A percentile compares a stretch with the other conserved stretches of the same genome.
These are phyloP conservation scores for Pseudogymnoascus sp. DNA, from an alignment of 2,329 filamentous ascomycete species.

Conservation along the genomic window DNA sequence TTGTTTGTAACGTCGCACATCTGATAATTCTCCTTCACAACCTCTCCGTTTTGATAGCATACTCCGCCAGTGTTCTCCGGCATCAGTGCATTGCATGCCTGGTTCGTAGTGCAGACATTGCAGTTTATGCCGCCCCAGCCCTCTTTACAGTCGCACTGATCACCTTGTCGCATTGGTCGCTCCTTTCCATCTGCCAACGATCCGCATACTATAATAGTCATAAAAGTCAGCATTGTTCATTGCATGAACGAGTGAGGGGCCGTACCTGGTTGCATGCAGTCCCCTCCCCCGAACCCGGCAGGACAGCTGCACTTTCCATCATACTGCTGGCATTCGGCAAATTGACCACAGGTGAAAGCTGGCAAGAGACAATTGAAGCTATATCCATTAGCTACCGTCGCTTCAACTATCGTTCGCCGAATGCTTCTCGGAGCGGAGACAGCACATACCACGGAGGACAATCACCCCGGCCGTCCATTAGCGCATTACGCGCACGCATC, in stretches of 20 bases:
- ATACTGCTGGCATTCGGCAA: constrained; percentile 76
- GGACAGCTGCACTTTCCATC: constrained; percentile 92
- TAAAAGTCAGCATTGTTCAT: neutral
- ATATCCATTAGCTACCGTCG: constrained; percentile 15
- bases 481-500: constrained; percentile 56
- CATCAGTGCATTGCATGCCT: constrained; percentile 83
- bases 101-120: constrained; percentile 81
- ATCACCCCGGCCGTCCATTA: constrained; percentile 65
- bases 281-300: constrained; percentile 85
- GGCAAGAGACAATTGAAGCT: constrained; percentile 98
- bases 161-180: constrained; percentile 62
- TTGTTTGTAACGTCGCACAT: constrained; percentile 96
- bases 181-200: constrained; percentile 76
- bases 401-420: neutral
- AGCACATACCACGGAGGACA: constrained; percentile 65
- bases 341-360: constrained; percentile 86
- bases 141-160: constrained; percentile 76
- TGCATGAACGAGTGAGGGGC: neutral
- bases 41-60: constrained; percentile 84
- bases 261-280: constrained; percentile 75
- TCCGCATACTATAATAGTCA: constrained; percentile 59
- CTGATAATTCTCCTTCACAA: constrained; percentile 92
- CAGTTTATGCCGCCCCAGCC: constrained; percentile 98
- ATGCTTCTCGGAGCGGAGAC: constrained; percentile 9
- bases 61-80: constrained; percentile 72